Percentiles rank a stretch among this genome's conserved stretches.
Evolutionary conservation across 176 grass and related monocot genomes (phyloP).

Genomic region (Bolboschoenus planiculmis): DNA sequence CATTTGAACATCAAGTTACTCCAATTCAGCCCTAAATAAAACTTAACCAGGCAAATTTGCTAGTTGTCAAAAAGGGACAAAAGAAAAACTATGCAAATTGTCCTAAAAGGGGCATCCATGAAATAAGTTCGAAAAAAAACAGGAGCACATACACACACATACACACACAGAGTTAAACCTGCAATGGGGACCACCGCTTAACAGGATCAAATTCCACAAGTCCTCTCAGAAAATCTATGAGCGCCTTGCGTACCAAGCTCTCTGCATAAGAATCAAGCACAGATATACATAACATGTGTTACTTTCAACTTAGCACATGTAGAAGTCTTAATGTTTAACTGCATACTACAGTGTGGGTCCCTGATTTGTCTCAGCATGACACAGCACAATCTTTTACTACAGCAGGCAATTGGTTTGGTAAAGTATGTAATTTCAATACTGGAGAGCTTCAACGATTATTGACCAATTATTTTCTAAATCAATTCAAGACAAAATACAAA

Average conservation of each 20-base stretch:
- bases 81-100: neutral
- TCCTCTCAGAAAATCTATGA: constrained; percentile 98
- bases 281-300: neutral
- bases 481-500: neutral
- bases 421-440: neutral
- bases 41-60: neutral
- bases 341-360: neutral
- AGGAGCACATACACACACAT: neutral
- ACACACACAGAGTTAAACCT: constrained; percentile 43
- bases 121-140: neutral
- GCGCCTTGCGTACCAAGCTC: constrained; percentile 58
- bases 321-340: neutral
- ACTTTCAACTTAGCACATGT: neutral
- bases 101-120: neutral
- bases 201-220: constrained; percentile 94
- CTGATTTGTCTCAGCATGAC: neutral
- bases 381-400: neutral
- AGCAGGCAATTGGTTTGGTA: neutral
- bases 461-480: neutral
- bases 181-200: constrained; percentile 91
- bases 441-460: neutral
- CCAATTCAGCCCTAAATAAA: neutral
- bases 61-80: neutral
- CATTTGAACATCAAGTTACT: neutral
- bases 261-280: constrained; percentile 28